phyloP scores from a whole-genome alignment of 352 stramenopile genomes.

The Phytophthora melonis region DNA sequence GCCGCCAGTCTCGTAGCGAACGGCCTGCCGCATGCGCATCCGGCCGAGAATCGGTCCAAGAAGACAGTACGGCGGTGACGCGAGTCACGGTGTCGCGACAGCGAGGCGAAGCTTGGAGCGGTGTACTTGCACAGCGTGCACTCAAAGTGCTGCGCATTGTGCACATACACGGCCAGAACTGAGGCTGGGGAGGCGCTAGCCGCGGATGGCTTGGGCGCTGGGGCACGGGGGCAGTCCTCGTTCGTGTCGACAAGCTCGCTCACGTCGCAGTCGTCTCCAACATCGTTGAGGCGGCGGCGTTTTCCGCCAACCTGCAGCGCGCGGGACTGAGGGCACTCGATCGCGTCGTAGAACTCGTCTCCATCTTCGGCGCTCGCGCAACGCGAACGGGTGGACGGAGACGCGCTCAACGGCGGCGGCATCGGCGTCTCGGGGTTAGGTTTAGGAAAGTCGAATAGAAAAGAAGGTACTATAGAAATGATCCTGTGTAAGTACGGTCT shows the following conservation, averaged over 20 bases:
- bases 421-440: neutral
- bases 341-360: neutral
- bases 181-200: neutral
- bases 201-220: neutral
- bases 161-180: conserved; percentile 7
- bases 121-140: conserved; percentile 20
- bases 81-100: conserved; percentile 18
- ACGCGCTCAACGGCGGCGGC: neutral
- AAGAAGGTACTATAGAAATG: neutral
- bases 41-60: conserved; percentile 27
- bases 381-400: neutral
- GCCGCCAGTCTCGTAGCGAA: conserved; percentile 24
- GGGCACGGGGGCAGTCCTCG: neutral
- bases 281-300: neutral
- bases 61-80: conserved; percentile 17
- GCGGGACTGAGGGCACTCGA: neutral
- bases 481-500: conserved; percentile 6
- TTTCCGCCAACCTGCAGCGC: neutral
- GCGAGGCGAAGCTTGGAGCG: conserved; percentile 14
- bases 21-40: conserved; percentile 23
- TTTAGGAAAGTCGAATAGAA: no score
- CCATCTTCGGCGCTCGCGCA: neutral
- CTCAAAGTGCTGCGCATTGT: conserved; percentile 29
- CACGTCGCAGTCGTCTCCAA: neutral
- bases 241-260: neutral